Percentiles rank a stretch among this genome's conserved stretches.
Conservation (phyloP, 306 rosid genomes). For the Begonia loranthoides region DNA sequence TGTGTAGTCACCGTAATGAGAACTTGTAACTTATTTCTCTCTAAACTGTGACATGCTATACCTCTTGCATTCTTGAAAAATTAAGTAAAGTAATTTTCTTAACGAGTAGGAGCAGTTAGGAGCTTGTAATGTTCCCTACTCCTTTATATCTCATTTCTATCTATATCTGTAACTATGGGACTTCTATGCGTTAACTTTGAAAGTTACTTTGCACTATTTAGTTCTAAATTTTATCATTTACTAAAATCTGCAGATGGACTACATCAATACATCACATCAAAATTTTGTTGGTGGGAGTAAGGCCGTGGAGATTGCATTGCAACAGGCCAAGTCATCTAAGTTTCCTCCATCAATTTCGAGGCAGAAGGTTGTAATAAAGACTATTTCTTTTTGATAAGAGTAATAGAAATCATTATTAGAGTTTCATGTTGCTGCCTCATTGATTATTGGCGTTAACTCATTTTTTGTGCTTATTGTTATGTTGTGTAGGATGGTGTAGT, state of each 20-base stretch:
- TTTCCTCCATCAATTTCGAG: slow-evolving; percentile 10
- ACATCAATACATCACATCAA: slow-evolving; percentile 29
- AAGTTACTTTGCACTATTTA: too few species aligned
- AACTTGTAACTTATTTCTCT: too few species aligned
- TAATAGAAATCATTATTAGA: background rate
- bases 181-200: too few species aligned
- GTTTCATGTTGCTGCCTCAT: background rate
- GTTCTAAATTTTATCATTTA: too few species aligned
- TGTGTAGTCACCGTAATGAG: too few species aligned
- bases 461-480: slow-evolving; percentile 3
- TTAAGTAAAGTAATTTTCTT: too few species aligned
- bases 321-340: slow-evolving; percentile 22
- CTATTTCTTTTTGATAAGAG: background rate
- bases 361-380: background rate
- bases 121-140: too few species aligned
- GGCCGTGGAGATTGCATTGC: slow-evolving; percentile 28
- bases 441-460: background rate
- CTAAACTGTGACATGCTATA: too few species aligned
- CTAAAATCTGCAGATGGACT: slow-evolving; percentile 24
- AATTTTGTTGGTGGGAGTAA: slow-evolving; percentile 31
- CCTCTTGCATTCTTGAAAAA: too few species aligned
- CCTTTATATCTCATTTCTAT: too few species aligned
- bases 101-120: too few species aligned
- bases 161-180: too few species aligned
- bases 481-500: slow-evolving; percentile 45